A percentile compares a stretch with the other conserved stretches of the same genome.
phyloP scores from a whole-genome alignment of 768 basidiomycete genomes.

The Hericium alpestre region DNA sequence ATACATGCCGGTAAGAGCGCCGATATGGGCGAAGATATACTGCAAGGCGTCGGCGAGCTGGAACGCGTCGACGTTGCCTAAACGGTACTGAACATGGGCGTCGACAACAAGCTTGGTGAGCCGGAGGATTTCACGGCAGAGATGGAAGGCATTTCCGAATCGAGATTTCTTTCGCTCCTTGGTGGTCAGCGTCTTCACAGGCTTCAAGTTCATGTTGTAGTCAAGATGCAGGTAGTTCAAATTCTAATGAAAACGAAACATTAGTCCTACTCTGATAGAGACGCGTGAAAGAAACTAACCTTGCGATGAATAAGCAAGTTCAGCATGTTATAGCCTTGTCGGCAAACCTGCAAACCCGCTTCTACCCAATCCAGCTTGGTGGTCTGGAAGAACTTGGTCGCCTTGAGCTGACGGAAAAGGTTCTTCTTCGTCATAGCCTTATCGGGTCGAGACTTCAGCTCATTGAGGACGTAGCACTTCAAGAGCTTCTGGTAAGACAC shows the following conservation, averaged over 20 bases:
- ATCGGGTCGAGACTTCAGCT: slow-evolving; percentile 77
- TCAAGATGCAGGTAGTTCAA: slow-evolving; percentile 90
- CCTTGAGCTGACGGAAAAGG: slow-evolving; percentile 87
- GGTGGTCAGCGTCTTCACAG: slow-evolving; percentile 93
- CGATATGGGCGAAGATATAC: slow-evolving; percentile 95
- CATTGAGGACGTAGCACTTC: slow-evolving; percentile 93
- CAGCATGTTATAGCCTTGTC: slow-evolving; percentile 99
- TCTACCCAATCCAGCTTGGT: slow-evolving; percentile 99
- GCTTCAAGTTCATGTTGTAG: slow-evolving; percentile 98
- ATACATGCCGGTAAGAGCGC: slow-evolving; percentile 98
- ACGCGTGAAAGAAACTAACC: slow-evolving; percentile 26
- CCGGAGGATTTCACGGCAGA: slow-evolving; percentile 95
- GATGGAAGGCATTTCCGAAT: slow-evolving; percentile 97
- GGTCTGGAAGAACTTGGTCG: slow-evolving; percentile 99
- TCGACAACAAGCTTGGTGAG: slow-evolving; percentile 98
- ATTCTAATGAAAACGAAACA: slow-evolving; percentile 38
- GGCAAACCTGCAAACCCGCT: slow-evolving; percentile 94
- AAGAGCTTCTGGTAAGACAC: slow-evolving; percentile 98
- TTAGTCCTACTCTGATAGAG: not conserved
- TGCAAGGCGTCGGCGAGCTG: slow-evolving; percentile 97
- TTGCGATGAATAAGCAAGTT: slow-evolving; percentile 98
- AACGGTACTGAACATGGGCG: slow-evolving; percentile 95
- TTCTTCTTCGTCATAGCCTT: slow-evolving; percentile 99
- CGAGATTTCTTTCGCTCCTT: slow-evolving; percentile 99
- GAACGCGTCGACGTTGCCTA: slow-evolving; percentile 98